phyloP scores from a whole-genome alignment of 768 basidiomycete species.

The Boletus eberwhitei region DNA sequence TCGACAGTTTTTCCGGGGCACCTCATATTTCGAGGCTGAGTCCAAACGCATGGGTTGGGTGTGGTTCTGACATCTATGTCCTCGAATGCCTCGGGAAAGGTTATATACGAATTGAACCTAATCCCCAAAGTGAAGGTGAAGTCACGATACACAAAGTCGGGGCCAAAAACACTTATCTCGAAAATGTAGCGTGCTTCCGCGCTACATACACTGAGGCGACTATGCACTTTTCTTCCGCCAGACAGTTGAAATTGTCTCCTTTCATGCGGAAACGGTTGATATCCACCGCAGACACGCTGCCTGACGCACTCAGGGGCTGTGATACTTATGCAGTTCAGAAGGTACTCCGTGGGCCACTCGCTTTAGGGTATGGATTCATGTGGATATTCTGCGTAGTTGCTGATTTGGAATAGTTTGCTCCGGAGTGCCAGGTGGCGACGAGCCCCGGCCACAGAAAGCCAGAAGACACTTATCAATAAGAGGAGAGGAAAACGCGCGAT shows the following conservation, averaged over 20 bases:
- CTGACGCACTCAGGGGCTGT: slow-evolving; percentile 61
- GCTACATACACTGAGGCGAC: slow-evolving; percentile 56
- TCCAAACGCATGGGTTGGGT: slow-evolving; percentile 73
- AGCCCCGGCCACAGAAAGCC: slow-evolving; percentile 55
- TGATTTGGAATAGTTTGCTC: slow-evolving; percentile 42
- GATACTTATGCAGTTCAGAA: slow-evolving; percentile 63
- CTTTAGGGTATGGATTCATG: slow-evolving; percentile 42
- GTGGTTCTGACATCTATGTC: slow-evolving; percentile 67
- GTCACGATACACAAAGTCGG: neutral
- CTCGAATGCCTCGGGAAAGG: slow-evolving; percentile 74
- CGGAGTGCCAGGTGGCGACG: slow-evolving; percentile 67
- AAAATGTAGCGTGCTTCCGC: slow-evolving; percentile 34
- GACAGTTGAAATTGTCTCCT: slow-evolving; percentile 46
- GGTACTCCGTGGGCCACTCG: slow-evolving; percentile 48
- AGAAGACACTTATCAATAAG: slow-evolving; percentile 54
- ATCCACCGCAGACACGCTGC: slow-evolving; percentile 50
- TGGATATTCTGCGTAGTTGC: neutral
- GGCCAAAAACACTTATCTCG: slow-evolving; percentile 3
- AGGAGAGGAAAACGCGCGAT: slow-evolving; percentile 40
- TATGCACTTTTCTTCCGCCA: slow-evolving; percentile 43
- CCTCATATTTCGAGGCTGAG: slow-evolving; percentile 57
- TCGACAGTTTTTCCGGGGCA: slow-evolving; percentile 46
- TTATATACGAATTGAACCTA: slow-evolving; percentile 57
- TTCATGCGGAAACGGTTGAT: slow-evolving; percentile 53
- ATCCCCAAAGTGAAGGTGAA: slow-evolving; percentile 36